Base-by-base conservation (phyloP, 2,329 filamentous ascomycete species). In the Xylariaceae sp. region DNA sequence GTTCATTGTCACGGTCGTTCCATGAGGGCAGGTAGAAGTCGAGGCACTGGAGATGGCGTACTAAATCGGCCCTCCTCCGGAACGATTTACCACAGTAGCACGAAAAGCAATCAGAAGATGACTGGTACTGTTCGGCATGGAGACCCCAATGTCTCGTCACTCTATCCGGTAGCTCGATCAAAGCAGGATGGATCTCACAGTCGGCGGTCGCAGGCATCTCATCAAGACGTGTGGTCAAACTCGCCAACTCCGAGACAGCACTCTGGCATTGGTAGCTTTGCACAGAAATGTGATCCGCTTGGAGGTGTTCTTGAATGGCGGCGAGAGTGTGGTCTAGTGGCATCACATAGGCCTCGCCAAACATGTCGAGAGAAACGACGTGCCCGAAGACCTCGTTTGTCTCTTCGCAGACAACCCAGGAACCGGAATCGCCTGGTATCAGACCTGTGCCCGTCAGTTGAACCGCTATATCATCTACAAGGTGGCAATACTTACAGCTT, bases 351-450 rank as follows among this genome's bases (percentile, higher is more conserved):
- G 23, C 33, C 19, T 38, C 43, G 16, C 43, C 43, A 21, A 43
- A 43, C 33, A 34, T 43, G 18, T 46, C 43, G 4, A 12, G 32
- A 14, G 33, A 43, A 23, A 43, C 40, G 14, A 46, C 32, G 31
- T 46, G 43, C 24, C 43, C 40, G 31, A 40, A 46, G 1, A 46
- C 36, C 24, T 40, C 36, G 9, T 36, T 30, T 15, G 40, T 46
- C 15, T 5, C 9, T 16, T 34, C 36, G 13, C 16, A 3, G 26
- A 43, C 30, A 17, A 40, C 40, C 43, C 43, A 43, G 16, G 36
- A 34, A 6, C 43, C 43, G 8, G 36, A 46, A 19, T 43, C 40
- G 7, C 43, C 43, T 3, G 28, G 23, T 14, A 34, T 12, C 4
- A 43, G 27, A 31, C 15, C 43, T 45, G 9, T 4, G 19, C 3